These are phyloP conservation scores for Linum trigynum DNA, from an alignment of 345 rosid species.

Conservation along the genomic window DNA sequence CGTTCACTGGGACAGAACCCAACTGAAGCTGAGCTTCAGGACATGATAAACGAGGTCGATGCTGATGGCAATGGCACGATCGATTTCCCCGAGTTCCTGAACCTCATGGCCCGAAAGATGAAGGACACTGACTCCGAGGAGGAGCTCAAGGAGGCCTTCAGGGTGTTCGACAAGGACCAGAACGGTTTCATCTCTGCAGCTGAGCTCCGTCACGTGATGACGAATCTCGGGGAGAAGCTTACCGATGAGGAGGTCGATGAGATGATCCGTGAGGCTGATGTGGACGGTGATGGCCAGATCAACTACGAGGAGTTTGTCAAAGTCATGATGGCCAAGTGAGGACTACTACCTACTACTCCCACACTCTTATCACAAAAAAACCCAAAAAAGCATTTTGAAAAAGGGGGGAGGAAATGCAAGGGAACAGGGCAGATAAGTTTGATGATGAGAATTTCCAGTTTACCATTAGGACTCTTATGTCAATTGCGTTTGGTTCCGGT, in stretches of 20 bases:
- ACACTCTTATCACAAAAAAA: background rate
- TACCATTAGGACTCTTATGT: conserved; percentile 21
- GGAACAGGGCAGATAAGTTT: conserved; percentile 33
- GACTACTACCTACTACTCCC: background rate
- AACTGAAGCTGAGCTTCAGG: conserved; percentile 4
- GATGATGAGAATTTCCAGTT: conserved; percentile 23
- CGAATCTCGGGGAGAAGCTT: conserved; percentile 5
- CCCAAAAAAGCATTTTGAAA: background rate
- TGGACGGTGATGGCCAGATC: conserved; percentile 5
- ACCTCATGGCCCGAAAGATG: conserved; percentile 7
- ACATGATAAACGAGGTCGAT: conserved; percentile 7
- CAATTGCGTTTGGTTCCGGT: conserved; percentile 20
- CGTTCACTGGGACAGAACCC: conserved; percentile 8
- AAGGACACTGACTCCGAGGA: conserved; percentile 3
- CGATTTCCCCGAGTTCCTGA: conserved; percentile 4
- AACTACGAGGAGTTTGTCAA: conserved; percentile 7
- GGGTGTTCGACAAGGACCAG: conserved; percentile 6
- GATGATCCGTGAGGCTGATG: conserved; percentile 9
- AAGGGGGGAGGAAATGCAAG: conserved; percentile 10
- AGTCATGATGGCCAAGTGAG: conserved; percentile 10
- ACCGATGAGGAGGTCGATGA: conserved; percentile 6
- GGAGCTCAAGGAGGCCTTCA: conserved; percentile 7
- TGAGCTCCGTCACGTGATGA: conserved; percentile 7
- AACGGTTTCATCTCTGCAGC: conserved; percentile 3
- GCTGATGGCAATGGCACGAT: conserved; percentile 1